phyloP scores from a whole-genome alignment of 1,139 yeast species.

The Dujonia santamariae region DNA sequence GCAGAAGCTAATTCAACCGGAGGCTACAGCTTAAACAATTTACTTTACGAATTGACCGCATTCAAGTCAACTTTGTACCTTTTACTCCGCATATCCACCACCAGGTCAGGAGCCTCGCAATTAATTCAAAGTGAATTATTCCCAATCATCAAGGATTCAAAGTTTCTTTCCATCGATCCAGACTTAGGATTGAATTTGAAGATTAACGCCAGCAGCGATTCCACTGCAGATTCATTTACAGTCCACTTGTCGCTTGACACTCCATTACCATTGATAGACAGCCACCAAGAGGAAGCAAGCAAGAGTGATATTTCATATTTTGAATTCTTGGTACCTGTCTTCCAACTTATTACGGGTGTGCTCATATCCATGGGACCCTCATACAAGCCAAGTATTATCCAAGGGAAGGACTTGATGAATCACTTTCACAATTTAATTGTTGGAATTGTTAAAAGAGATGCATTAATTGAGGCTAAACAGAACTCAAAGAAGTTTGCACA shows the following conservation, averaged over 20 bases:
- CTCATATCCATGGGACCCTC: conserved; percentile 77
- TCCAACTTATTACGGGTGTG: conserved; percentile 69
- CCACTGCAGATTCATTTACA: conserved; percentile 19
- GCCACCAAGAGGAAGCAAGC: conserved; percentile 8
- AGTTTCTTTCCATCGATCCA: conserved; percentile 67
- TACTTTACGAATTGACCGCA: conserved; percentile 71
- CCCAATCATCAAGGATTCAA: conserved; percentile 54
- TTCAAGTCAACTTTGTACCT: conserved; percentile 71
- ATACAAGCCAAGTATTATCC: conserved; percentile 59
- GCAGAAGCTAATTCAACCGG: conserved; percentile 59
- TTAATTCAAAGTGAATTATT: conserved; percentile 73
- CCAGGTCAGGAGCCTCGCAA: conserved; percentile 73
- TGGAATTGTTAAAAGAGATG: conserved; percentile 71
- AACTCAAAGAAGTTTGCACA: conserved; percentile 11
- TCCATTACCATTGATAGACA: conserved; percentile 36
- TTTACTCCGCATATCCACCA: conserved; percentile 70
- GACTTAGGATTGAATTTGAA: conserved; percentile 64
- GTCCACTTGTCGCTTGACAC: conserved; percentile 51
- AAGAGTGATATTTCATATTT: conserved; percentile 48
- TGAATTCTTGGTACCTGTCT: conserved; percentile 73
- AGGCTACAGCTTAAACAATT: conserved; percentile 45
- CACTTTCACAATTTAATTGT: conserved; percentile 57
- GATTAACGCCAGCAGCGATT: conserved; percentile 4
- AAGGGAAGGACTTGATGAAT: conserved; percentile 50
- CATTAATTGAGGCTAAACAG: conserved; percentile 32